Evolutionary conservation across 345 rosid genomes (phyloP).

Genomic region (Populus simonii): DNA sequence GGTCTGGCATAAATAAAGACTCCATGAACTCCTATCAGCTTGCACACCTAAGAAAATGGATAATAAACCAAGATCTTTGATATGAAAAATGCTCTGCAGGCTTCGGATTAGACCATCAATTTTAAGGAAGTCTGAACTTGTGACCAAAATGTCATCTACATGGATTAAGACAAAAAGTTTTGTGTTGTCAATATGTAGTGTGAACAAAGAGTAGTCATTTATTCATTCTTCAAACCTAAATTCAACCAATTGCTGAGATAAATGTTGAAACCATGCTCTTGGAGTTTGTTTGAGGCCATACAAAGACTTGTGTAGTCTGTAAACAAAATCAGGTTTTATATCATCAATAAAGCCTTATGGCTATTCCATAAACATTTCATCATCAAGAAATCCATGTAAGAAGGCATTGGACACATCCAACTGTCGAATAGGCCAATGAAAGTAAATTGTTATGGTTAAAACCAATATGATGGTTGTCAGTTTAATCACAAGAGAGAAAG

Average conservation of each 20-base stretch:
- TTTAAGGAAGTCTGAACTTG: not conserved
- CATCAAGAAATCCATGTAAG: not conserved
- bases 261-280: too few species aligned
- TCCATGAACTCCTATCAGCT: rapidly evolving
- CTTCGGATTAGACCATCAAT: not conserved
- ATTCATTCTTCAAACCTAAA: rapidly evolving
- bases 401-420: not conserved
- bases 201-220: too few species aligned
- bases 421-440: not conserved
- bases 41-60: too few species aligned
- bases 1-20: too few species aligned
- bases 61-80: not conserved
- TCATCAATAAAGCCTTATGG: not conserved
- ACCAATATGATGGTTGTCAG: not conserved
- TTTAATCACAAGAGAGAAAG: not conserved
- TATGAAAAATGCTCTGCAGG: rapidly evolving
- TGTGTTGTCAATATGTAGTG: too few species aligned
- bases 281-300: too few species aligned
- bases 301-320: too few species aligned
- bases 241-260: too few species aligned
- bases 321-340: too few species aligned
- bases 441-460: not conserved
- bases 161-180: not conserved
- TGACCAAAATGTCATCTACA: not conserved
- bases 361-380: not conserved